Evolutionary conservation across 2,329 filamentous ascomycete genomes (phyloP).

Genomic region (Exophiala lecanii-corni): DNA sequence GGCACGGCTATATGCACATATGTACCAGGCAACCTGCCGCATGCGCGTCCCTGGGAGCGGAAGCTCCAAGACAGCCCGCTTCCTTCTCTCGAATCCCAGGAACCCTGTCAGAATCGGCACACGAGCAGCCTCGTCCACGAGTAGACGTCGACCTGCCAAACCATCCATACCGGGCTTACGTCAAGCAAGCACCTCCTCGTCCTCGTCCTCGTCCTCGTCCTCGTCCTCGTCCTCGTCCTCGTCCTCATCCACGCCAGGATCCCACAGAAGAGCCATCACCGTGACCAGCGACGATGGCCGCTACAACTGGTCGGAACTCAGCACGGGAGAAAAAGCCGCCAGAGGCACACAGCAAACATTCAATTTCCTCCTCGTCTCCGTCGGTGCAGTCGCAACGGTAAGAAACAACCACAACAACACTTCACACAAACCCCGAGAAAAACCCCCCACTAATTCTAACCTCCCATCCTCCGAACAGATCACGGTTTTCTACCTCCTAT

Average conservation of each 20-base stretch:
- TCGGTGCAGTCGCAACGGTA: conserved; percentile 73
- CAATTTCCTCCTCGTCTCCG: conserved; percentile 73
- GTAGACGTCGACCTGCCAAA: not conserved
- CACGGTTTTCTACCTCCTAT: conserved; percentile 73
- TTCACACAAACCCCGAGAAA: not conserved
- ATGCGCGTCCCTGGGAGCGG: not conserved
- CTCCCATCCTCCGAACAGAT: conserved; percentile 46
- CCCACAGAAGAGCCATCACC: conserved; percentile 67
- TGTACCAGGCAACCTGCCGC: too few relatives aligned
- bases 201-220: conserved; percentile 28
- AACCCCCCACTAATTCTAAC: not conserved
- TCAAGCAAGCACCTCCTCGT: conserved; percentile 22
- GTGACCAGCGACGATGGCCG: conserved; percentile 80
- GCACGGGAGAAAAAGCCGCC: conserved; percentile 69
- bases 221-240: conserved; percentile 24
- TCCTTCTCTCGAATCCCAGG: not conserved
- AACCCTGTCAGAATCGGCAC: not conserved
- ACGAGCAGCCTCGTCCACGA: not conserved
- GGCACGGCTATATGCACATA: too few relatives aligned
- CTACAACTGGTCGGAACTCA: conserved; percentile 76
- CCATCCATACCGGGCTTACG: not conserved
- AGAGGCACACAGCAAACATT: conserved; percentile 85
- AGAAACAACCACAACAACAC: too few relatives aligned
- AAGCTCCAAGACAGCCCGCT: not conserved
- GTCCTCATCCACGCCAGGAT: conserved; percentile 35